A percentile compares a stretch with the other conserved stretches of the same genome.
phyloP scores from a whole-genome alignment of 352 stramenopile genomes.

The Aphanomyces invadans region DNA sequence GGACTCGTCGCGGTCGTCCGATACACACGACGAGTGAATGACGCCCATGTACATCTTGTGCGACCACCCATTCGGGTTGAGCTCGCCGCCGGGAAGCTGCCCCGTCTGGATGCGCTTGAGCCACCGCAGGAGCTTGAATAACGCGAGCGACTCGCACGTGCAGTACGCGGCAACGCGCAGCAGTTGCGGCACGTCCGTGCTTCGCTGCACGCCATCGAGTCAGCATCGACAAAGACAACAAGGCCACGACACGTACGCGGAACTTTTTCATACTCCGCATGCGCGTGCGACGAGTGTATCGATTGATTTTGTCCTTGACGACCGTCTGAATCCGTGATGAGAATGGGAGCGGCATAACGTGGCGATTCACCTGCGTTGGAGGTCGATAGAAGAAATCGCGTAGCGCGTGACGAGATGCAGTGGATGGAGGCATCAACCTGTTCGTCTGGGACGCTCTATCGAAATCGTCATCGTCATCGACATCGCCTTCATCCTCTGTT shows the following conservation, averaged over 20 bases:
- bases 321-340: too few species aligned
- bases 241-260: constrained; percentile 19
- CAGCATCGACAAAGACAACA: too few species aligned
- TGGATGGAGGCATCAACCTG: background rate
- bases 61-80: constrained; percentile 68
- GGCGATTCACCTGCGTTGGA: constrained; percentile 26
- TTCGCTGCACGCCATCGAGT: constrained; percentile 6
- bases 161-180: constrained; percentile 72
- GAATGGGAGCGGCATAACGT: too few species aligned
- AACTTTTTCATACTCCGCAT: constrained; percentile 84
- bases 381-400: constrained; percentile 38
- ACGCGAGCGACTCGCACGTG: constrained; percentile 68
- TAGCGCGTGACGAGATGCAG: constrained; percentile 10
- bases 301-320: constrained; percentile 45
- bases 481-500: background rate
- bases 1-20: constrained; percentile 29
- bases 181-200: constrained; percentile 14
- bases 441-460: background rate
- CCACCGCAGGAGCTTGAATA: constrained; percentile 84
- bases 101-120: constrained; percentile 69
- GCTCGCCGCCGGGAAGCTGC: constrained; percentile 61
- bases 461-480: background rate
- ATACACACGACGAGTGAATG: constrained; percentile 66
- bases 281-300: constrained; percentile 64
- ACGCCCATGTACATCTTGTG: constrained; percentile 85